Conservation (phyloP, 2,329 filamentous ascomycete species). For the Aspergillus novofumigatus region DNA sequence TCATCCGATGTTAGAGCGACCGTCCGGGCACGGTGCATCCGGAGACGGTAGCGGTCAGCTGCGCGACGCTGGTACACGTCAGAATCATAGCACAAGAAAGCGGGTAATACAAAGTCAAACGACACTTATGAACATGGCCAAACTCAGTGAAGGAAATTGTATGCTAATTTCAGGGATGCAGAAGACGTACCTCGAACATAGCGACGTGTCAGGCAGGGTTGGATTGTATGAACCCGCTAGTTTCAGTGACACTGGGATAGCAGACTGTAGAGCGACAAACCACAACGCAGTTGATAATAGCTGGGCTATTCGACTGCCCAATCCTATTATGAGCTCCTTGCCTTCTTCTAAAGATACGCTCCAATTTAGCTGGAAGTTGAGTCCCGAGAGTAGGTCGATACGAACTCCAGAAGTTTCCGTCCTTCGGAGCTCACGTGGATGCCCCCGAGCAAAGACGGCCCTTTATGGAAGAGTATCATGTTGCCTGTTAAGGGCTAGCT, state of each 20-base stretch:
- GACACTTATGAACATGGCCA: not conserved
- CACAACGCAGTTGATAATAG: not conserved
- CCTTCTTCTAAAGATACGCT: not conserved
- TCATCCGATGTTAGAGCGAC: conserved; percentile 78
- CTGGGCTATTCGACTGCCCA: not conserved
- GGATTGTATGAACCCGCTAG: not conserved
- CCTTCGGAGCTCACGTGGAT: not conserved
- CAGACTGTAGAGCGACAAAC: not conserved
- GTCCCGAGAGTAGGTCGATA: not conserved
- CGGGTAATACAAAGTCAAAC: not conserved
- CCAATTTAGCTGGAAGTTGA: not conserved
- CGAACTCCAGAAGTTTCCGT: not conserved
- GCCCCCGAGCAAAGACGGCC: not conserved
- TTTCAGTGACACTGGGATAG: not conserved
- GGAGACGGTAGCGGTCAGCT: conserved; percentile 70
- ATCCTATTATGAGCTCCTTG: not conserved
- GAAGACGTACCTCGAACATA: conserved; percentile 28
- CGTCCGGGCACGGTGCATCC: conserved; percentile 77
- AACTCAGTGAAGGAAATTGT: not conserved
- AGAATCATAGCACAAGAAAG: conserved; percentile 5
- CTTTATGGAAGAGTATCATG: too few species aligned
- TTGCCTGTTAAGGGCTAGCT: too few species aligned
- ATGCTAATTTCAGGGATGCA: not conserved
- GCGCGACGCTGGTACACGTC: conserved; percentile 53
- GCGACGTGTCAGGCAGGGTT: conserved; percentile 1